A percentile compares a stretch with the other conserved stretches of the same genome.
Conservation (phyloP, 1,284 basidiomycete genomes). For the Kwoniella shivajii region DNA sequence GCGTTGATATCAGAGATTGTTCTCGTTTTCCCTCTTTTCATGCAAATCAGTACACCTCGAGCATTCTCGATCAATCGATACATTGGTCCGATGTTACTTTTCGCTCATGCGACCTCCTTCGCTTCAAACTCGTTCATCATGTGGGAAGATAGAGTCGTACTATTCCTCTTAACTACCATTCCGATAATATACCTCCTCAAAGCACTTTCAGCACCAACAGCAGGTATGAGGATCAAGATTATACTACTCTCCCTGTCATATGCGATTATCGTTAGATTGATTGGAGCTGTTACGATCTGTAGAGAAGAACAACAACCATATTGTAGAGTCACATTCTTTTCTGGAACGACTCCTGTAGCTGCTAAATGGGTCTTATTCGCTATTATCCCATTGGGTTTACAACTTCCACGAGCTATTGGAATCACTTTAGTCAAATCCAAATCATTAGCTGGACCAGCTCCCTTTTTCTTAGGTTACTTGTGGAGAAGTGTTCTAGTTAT, state of each 20-base stretch:
- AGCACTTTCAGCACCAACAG: conserved; percentile 65
- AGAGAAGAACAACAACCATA: conserved; percentile 90
- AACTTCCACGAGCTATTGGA: conserved; percentile 64
- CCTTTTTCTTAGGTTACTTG: conserved; percentile 63
- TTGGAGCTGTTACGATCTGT: conserved; percentile 78
- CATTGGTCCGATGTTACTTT: conserved; percentile 60
- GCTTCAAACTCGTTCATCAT: conserved; percentile 92
- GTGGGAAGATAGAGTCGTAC: conserved; percentile 86
- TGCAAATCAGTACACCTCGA: conserved; percentile 21
- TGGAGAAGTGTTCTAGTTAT: conserved; percentile 64
- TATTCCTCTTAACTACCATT: conserved; percentile 68
- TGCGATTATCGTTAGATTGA: conserved; percentile 70
- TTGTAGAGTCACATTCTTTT: conserved; percentile 84
- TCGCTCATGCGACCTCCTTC: conserved; percentile 72
- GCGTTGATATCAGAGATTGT: conserved; percentile 43
- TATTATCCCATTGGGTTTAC: conserved; percentile 61
- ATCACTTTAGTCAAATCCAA: conserved; percentile 67
- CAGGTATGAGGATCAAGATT: conserved; percentile 72
- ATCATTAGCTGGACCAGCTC: conserved; percentile 72
- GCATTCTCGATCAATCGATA: conserved; percentile 31
- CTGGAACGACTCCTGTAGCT: conserved; percentile 67
- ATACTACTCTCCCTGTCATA: conserved; percentile 69
- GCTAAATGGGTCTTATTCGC: conserved; percentile 64
- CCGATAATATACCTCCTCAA: conserved; percentile 63
- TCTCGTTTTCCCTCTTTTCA: conserved; percentile 37